phyloP scores from a whole-genome alignment of 129 eudicot genomes.

The Tanacetum coccineum region DNA sequence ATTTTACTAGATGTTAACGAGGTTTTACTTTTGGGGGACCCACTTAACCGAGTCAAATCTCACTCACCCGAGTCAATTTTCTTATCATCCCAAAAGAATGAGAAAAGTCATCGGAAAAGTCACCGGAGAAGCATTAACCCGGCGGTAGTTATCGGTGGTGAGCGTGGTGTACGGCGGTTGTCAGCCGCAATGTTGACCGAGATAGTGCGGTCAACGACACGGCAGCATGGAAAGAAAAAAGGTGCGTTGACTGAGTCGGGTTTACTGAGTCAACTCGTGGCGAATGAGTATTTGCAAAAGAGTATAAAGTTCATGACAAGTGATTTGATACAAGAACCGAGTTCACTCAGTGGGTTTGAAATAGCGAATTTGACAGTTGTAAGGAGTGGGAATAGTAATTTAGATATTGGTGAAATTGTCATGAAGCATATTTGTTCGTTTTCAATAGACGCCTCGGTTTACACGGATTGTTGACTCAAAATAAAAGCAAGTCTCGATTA shows the following conservation, averaged over 20 bases:
- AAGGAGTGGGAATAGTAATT: conserved; percentile 61
- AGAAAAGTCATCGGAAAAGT: conserved; percentile 36
- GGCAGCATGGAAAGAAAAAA: conserved; percentile 58
- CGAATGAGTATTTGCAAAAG: conserved; percentile 46
- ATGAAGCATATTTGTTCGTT: conserved; percentile 64
- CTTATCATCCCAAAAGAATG: conserved; percentile 34
- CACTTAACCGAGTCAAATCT: conserved; percentile 57
- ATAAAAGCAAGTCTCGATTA: too few species aligned
- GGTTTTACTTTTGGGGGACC: conserved; percentile 63
- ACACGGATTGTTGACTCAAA: conserved; percentile 59
- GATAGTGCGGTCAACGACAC: conserved; percentile 49
- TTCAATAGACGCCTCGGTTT: conserved; percentile 53
- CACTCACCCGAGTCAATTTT: conserved; percentile 61
- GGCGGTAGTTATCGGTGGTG: conserved; percentile 59
- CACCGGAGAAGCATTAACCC: conserved; percentile 36
- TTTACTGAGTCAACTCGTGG: conserved; percentile 63
- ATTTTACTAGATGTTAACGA: conserved; percentile 61
- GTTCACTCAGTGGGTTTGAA: conserved; percentile 48
- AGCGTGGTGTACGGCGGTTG: conserved; percentile 67
- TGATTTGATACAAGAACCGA: conserved; percentile 64
- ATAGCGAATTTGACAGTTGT: conserved; percentile 36
- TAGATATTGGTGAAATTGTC: conserved; percentile 44
- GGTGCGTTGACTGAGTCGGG: conserved; percentile 59
- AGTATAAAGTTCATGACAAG: conserved; percentile 43
- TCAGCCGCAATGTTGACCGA: conserved; percentile 64